Evolutionary conservation across 1,139 yeast species (phyloP).

Genomic region (Yamadazyma dushanensis): DNA sequence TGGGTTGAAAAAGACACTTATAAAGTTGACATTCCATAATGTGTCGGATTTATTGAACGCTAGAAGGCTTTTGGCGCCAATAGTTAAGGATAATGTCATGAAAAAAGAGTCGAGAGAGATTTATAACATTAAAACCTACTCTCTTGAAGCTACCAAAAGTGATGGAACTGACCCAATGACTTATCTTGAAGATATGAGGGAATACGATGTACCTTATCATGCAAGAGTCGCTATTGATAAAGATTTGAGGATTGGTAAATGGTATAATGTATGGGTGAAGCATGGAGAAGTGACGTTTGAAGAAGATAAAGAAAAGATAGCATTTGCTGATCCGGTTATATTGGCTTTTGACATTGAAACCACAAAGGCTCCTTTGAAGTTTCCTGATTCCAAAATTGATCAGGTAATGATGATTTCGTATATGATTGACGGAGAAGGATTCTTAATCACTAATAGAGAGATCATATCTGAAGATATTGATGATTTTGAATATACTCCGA

Average conservation of each 20-base stretch:
- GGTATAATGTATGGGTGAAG: constrained; percentile 80
- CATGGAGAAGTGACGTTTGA: constrained; percentile 56
- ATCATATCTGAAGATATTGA: constrained; percentile 93
- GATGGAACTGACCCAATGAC: constrained; percentile 49
- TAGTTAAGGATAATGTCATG: constrained; percentile 65
- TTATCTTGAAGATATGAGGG: constrained; percentile 76
- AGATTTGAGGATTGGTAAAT: constrained; percentile 86
- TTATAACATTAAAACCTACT: constrained; percentile 56
- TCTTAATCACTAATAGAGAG: constrained; percentile 87
- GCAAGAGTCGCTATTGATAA: constrained; percentile 92
- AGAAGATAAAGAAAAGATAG: constrained; percentile 73
- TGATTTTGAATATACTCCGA: constrained; percentile 97
- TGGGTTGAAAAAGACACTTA: constrained; percentile 66
- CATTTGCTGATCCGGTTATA: constrained; percentile 97
- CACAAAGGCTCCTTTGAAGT: constrained; percentile 92
- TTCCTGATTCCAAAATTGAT: constrained; percentile 91
- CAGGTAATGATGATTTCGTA: constrained; percentile 99
- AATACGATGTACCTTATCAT: constrained; percentile 95
- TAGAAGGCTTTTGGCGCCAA: constrained; percentile 66
- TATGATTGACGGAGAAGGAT: constrained; percentile 99
- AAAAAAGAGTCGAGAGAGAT: constrained; percentile 69
- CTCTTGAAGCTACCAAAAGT: constrained; percentile 17
- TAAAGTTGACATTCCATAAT: constrained; percentile 75
- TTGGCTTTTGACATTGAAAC: constrained; percentile 98
- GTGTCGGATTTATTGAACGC: constrained; percentile 74